A percentile compares a stretch with the other conserved stretches of the same genome.
Evolutionary conservation across 768 basidiomycete species (phyloP).

Genomic region (Serpula lacrymans): DNA sequence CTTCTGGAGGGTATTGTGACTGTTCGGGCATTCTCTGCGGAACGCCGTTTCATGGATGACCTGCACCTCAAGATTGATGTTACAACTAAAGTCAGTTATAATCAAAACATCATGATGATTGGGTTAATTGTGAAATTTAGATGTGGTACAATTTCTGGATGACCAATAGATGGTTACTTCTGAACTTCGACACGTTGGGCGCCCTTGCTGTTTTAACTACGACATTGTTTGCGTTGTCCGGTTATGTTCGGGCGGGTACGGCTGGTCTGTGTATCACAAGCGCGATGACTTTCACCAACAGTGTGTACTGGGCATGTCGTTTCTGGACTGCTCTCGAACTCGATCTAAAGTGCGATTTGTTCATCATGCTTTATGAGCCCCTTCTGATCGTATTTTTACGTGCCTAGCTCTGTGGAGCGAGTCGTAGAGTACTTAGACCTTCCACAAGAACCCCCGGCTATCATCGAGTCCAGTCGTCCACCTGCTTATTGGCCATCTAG

Average conservation of each 20-base stretch:
- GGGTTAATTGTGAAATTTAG: constrained; percentile 42
- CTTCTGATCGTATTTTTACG: constrained; percentile 8
- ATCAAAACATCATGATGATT: constrained; percentile 47
- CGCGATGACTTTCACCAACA: constrained; percentile 57
- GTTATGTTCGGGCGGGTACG: constrained; percentile 53
- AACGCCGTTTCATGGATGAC: constrained; percentile 70
- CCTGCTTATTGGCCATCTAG: constrained; percentile 94
- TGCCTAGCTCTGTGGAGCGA: constrained; percentile 77
- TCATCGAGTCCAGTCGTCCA: constrained; percentile 70
- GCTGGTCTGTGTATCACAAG: constrained; percentile 77
- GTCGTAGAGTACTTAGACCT: constrained; percentile 88
- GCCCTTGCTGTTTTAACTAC: constrained; percentile 72
- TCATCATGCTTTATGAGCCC: neutral
- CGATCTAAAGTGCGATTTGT: constrained; percentile 52
- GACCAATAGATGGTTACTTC: constrained; percentile 81
- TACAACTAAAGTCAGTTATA: constrained; percentile 63
- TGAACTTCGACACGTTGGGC: constrained; percentile 81
- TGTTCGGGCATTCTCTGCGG: constrained; percentile 86
- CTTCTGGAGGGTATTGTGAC: constrained; percentile 89
- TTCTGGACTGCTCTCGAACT: constrained; percentile 60
- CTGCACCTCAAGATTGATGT: constrained; percentile 71
- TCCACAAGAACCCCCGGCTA: constrained; percentile 79
- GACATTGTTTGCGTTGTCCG: constrained; percentile 70
- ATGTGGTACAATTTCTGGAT: constrained; percentile 92
- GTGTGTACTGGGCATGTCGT: constrained; percentile 49